phyloP scores from a whole-genome alignment of 176 grass and related monocot species.

The Elaeis guineensis region DNA sequence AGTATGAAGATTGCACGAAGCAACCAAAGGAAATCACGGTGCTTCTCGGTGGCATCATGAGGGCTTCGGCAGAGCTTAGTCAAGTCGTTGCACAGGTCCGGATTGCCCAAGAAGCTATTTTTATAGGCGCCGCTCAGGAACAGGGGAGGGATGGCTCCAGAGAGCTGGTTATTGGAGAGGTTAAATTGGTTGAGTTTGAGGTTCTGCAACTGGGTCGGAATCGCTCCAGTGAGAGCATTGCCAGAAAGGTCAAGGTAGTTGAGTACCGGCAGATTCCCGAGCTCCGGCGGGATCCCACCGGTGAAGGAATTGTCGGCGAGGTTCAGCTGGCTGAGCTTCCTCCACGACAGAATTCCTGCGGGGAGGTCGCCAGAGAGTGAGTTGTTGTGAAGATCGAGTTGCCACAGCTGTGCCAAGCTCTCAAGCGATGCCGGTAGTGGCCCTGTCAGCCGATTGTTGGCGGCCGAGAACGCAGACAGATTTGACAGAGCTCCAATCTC shows the following conservation, averaged over 20 bases:
- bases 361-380: conserved; percentile 10
- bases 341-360: background rate
- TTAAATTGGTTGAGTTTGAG: conserved; percentile 5
- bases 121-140: background rate
- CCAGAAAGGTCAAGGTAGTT: background rate
- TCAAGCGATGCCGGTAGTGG: background rate
- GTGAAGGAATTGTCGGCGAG: conserved; percentile 12
- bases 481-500: conserved; percentile 8
- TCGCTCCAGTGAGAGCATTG: background rate
- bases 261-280: background rate
- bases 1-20: background rate
- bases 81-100: background rate
- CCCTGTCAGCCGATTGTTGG: conserved; percentile 3
- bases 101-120: conserved; percentile 17
- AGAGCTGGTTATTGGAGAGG: conserved; percentile 15
- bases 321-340: conserved; percentile 8
- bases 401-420: background rate
- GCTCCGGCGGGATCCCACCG: background rate
- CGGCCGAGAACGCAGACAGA: background rate
- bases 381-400: conserved; percentile 10
- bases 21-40: background rate
- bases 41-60: background rate
- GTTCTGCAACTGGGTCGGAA: conserved; percentile 7
- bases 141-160: background rate
- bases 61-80: background rate